Percentiles rank a stretch among this genome's conserved stretches.
Conservation (phyloP, 352 stramenopile species). For the Phytophthora ohioensis region DNA sequence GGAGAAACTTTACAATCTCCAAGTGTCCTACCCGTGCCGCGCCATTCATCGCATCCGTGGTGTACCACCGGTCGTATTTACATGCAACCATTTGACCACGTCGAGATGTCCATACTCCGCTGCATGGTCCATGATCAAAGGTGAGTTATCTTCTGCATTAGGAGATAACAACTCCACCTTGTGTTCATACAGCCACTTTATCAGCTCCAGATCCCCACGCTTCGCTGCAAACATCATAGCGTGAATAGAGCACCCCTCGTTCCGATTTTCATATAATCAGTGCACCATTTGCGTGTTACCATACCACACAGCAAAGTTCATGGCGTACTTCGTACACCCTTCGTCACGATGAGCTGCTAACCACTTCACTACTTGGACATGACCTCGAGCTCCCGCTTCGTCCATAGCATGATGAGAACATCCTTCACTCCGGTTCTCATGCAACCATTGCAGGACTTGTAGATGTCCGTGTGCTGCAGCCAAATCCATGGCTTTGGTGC, state of each 20-base stretch:
- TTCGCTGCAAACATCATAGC: constrained; percentile 46
- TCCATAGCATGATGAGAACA: constrained; percentile 47
- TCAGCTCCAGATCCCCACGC: constrained; percentile 37
- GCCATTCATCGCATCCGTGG: constrained; percentile 35
- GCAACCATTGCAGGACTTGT: constrained; percentile 61
- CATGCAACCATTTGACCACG: constrained; percentile 48
- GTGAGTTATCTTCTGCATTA: constrained; percentile 21
- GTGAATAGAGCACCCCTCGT: constrained; percentile 40
- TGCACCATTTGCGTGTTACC: constrained; percentile 42
- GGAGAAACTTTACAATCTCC: constrained; percentile 50
- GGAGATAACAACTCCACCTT: constrained; percentile 21
- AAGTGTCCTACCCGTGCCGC: constrained; percentile 39
- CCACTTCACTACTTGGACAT: constrained; percentile 45
- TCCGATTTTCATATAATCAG: constrained; percentile 42
- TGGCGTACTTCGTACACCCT: constrained; percentile 49
- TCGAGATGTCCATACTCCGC: constrained; percentile 43
- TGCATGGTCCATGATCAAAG: constrained; percentile 46
- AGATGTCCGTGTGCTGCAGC: constrained; percentile 51
- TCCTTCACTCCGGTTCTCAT: constrained; percentile 40
- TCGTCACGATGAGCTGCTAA: constrained; percentile 33
- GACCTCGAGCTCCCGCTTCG: constrained; percentile 36
- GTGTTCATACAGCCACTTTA: constrained; percentile 44
- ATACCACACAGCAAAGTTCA: constrained; percentile 50
- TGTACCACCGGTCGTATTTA: constrained; percentile 35
- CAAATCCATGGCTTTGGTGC: constrained; percentile 44